A percentile compares a stretch with the other conserved stretches of the same genome.
Evolutionary conservation across 2,329 filamentous ascomycete genomes (phyloP).

Genomic region (Verticillium tricorpus): DNA sequence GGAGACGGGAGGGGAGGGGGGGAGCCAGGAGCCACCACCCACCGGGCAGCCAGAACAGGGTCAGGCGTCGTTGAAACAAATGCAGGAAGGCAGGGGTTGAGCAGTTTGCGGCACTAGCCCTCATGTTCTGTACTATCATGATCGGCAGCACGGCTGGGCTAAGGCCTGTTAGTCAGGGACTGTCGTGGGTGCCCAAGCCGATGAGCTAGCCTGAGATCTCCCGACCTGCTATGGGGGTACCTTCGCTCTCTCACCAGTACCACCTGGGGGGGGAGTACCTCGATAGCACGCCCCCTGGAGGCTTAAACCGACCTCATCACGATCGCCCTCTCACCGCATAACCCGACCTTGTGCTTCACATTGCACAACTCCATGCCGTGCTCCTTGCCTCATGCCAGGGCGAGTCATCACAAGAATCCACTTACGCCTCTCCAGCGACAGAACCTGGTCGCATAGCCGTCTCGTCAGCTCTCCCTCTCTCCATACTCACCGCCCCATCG

Average conservation of each 20-base stretch:
- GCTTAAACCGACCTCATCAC: not conserved
- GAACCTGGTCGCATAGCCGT: not conserved
- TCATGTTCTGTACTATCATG: not conserved
- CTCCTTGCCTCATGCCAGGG: not conserved
- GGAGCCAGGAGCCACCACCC: not conserved
- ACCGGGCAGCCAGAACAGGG: not conserved
- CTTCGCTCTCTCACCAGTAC: not conserved
- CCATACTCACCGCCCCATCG: not conserved
- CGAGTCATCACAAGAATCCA: not conserved
- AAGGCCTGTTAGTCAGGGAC: not conserved
- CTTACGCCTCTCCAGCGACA: not conserved
- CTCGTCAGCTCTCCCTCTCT: not conserved
- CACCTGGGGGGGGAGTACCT: not conserved
- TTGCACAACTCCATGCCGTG: not conserved
- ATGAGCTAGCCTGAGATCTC: not conserved
- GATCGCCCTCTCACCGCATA: not conserved
- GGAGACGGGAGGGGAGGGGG: not conserved
- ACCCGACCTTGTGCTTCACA: not conserved
- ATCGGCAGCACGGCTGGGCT: not conserved
- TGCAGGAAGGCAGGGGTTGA: not conserved
- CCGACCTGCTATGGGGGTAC: not conserved
- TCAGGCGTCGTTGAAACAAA: not conserved
- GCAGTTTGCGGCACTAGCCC: not conserved
- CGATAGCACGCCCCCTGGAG: not conserved
- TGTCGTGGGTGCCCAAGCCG: not conserved